Conservation (phyloP, 331 rosid genomes). For the Quercus lobata region DNA sequence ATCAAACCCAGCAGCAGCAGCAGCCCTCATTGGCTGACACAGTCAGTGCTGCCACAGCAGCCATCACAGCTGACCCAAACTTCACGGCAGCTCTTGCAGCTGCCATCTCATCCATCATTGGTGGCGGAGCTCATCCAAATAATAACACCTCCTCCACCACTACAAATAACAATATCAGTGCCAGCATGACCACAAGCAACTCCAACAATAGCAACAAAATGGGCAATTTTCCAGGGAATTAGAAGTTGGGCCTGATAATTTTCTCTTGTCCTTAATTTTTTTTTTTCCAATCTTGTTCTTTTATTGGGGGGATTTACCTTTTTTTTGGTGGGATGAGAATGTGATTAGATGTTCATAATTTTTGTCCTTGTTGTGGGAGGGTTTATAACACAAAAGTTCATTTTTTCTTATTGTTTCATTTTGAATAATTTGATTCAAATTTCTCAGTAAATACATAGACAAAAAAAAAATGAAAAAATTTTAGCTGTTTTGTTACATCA, state of each 20-base stretch:
- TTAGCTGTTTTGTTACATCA: not conserved
- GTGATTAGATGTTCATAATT: conserved; percentile 59
- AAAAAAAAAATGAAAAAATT: not conserved
- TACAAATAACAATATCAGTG: conserved; percentile 9
- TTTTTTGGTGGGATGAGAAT: conserved; percentile 27
- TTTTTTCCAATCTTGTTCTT: not conserved
- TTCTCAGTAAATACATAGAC: conserved; percentile 42
- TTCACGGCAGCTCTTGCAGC: conserved; percentile 93
- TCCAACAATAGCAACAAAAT: conserved; percentile 25
- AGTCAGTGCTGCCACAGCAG: conserved; percentile 83
- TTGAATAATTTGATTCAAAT: conserved; percentile 38
- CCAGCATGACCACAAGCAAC: conserved; percentile 17
- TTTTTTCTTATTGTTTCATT: conserved; percentile 36
- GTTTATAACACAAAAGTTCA: conserved; percentile 25
- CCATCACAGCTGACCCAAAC: conserved; percentile 81
- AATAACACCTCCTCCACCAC: conserved; percentile 1
- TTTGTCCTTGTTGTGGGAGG: conserved; percentile 37
- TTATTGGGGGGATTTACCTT: not conserved
- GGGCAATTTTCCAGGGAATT: conserved; percentile 58
- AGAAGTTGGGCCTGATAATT: not conserved
- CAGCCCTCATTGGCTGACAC: conserved; percentile 53
- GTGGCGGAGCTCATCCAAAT: conserved; percentile 50
- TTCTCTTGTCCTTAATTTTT: conserved; percentile 1
- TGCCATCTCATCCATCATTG: conserved; percentile 88
- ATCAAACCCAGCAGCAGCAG: conserved; percentile 27